Evolutionary conservation across 2,329 filamentous ascomycete species (phyloP).

Genomic region (Camillea tinctor): DNA sequence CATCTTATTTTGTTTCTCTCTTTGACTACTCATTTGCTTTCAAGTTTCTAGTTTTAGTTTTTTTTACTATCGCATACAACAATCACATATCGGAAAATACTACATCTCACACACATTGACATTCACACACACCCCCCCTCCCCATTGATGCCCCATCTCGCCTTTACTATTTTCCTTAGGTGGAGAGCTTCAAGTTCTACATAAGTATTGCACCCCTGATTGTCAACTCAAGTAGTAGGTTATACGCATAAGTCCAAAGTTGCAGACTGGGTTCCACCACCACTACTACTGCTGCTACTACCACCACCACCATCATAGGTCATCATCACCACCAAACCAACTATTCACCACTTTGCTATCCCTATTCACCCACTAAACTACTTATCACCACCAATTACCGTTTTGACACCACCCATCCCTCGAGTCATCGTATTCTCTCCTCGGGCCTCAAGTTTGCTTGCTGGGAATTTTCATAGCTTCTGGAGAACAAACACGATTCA

Average conservation of each 20-base stretch:
- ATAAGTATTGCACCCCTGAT: neutral
- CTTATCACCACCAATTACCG: neutral
- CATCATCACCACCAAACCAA: neutral
- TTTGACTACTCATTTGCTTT: too few relatives aligned
- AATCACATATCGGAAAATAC: neutral
- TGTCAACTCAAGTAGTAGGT: neutral
- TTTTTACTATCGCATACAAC: too few relatives aligned
- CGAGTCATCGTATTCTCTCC: neutral
- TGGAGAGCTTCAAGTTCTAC: too few relatives aligned
- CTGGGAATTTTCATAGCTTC: neutral
- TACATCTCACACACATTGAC: neutral
- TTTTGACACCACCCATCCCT: neutral
- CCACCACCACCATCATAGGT: too few relatives aligned
- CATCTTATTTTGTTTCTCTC: too few relatives aligned
- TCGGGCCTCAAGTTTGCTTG: neutral
- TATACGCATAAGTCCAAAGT: too few relatives aligned
- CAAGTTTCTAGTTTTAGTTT: too few relatives aligned
- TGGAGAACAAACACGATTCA: neutral
- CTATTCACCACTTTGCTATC: neutral
- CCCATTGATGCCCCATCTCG: neutral
- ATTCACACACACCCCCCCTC: too few relatives aligned
- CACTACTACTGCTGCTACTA: neutral
- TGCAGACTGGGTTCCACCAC: too few relatives aligned
- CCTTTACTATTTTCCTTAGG: too few relatives aligned
- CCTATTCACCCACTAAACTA: too few relatives aligned